Evolutionary conservation across 768 basidiomycete genomes (phyloP).

Genomic region (Macrolepiota fuliginosa): DNA sequence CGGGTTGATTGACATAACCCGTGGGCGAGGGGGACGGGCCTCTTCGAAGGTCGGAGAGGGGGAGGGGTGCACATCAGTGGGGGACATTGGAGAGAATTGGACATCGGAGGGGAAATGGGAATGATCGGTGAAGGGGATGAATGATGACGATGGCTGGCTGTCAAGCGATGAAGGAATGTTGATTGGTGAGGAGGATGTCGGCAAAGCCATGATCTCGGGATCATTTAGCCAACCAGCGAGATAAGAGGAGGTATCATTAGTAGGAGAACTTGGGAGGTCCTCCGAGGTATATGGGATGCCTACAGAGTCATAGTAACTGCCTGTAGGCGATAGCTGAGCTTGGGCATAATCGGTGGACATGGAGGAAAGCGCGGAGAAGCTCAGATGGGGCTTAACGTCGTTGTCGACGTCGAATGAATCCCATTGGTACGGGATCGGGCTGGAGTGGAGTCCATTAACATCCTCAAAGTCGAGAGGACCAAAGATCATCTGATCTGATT

Average conservation of each 20-base stretch:
- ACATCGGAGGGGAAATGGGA: slow-evolving; percentile 45
- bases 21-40: slow-evolving; percentile 35
- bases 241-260: slow-evolving; percentile 38
- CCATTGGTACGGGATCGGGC: slow-evolving; percentile 32
- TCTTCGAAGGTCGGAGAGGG: slow-evolving; percentile 55
- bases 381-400: slow-evolving; percentile 41
- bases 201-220: slow-evolving; percentile 36
- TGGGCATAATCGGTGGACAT: slow-evolving; percentile 30
- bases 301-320: slow-evolving; percentile 36
- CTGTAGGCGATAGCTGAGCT: slow-evolving; percentile 38
- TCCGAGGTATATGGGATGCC: slow-evolving; percentile 38
- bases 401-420: slow-evolving; percentile 36
- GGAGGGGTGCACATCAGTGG: slow-evolving; percentile 58
- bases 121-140: slow-evolving; percentile 46
- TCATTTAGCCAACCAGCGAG: slow-evolving; percentile 67
- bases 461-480: slow-evolving; percentile 61
- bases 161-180: slow-evolving; percentile 52
- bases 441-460: slow-evolving; percentile 18
- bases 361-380: slow-evolving; percentile 28
- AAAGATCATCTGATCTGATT: slow-evolving; percentile 56
- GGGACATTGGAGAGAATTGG: slow-evolving; percentile 45
- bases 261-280: slow-evolving; percentile 40
- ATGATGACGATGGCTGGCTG: slow-evolving; percentile 40
- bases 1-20: slow-evolving; percentile 57
- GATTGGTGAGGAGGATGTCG: slow-evolving; percentile 55